Percentiles rank a stretch among this genome's conserved stretches.
Conservation (phyloP, 257 asterid genomes). For the Thymus quinquecostatus region DNA sequence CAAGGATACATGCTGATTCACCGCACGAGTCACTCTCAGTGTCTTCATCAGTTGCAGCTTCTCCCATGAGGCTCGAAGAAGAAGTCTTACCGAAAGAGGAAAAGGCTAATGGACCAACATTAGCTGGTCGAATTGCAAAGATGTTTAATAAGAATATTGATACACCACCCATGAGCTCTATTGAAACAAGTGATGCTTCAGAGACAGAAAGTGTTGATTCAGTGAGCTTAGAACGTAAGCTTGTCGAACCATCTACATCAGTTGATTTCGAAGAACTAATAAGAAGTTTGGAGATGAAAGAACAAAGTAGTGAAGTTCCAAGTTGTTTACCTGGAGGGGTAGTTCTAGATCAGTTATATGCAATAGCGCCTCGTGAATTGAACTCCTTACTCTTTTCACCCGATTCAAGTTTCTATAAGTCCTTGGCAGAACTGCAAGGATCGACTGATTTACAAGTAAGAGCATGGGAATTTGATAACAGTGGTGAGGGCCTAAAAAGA, state of each 20-base stretch:
- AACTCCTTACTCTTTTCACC: slow-evolving; percentile 79
- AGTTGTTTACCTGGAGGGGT: slow-evolving; percentile 76
- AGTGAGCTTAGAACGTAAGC: slow-evolving; percentile 39
- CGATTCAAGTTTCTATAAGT: slow-evolving; percentile 59
- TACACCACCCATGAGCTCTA: slow-evolving; percentile 44
- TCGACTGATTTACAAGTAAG: slow-evolving; percentile 71
- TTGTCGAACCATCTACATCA: slow-evolving; percentile 56
- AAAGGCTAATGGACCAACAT: slow-evolving; percentile 52
- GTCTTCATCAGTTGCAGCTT: slow-evolving; percentile 46
- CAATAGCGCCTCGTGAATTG: slow-evolving; percentile 63
- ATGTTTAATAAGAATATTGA: slow-evolving; percentile 75
- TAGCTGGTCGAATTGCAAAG: slow-evolving; percentile 85
- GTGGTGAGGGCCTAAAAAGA: slow-evolving; percentile 62
- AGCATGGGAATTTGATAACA: slow-evolving; percentile 76
- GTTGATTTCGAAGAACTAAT: slow-evolving; percentile 67
- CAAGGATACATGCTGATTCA: slow-evolving; percentile 49
- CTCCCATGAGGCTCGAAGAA: slow-evolving; percentile 66
- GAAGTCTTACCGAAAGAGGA: slow-evolving; percentile 59
- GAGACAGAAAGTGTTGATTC: slow-evolving; percentile 60
- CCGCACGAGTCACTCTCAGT: slow-evolving; percentile 49
- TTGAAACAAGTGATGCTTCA: slow-evolving; percentile 51
- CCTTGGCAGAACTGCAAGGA: slow-evolving; percentile 67
- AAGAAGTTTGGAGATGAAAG: slow-evolving; percentile 63
- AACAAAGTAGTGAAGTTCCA: slow-evolving; percentile 69
- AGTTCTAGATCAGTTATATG: slow-evolving; percentile 70